These are phyloP conservation scores for Sclerotinia glacialis DNA, from an alignment of 2,329 filamentous ascomycete genomes.

Conservation along the genomic window DNA sequence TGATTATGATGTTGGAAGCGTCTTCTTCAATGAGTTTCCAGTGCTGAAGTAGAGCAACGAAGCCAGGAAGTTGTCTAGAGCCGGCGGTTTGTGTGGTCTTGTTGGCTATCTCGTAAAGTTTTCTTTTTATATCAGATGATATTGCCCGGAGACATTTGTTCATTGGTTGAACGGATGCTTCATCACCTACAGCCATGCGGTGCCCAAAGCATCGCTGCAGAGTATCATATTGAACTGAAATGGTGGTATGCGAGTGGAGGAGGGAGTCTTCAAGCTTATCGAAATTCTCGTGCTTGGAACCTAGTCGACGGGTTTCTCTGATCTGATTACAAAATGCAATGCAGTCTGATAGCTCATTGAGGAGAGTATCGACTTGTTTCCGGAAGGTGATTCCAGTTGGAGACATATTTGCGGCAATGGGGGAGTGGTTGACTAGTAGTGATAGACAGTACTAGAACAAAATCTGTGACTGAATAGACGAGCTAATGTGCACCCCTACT, in stretches of 20 bases:
- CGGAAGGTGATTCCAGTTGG: constrained; percentile 6
- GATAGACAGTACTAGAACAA: constrained; percentile 2
- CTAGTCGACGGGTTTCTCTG: constrained; percentile 16
- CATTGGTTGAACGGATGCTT: not conserved
- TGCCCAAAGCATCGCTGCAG: constrained; percentile 11
- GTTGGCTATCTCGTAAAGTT: constrained; percentile 7
- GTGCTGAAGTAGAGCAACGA: constrained; percentile 3
- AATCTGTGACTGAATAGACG: not conserved
- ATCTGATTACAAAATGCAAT: constrained; percentile 12
- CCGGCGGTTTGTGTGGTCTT: not conserved
- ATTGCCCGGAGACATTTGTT: constrained; percentile 14
- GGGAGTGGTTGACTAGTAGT: not conserved
- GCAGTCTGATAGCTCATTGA: constrained; percentile 14
- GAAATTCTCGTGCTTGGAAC: constrained; percentile 14
- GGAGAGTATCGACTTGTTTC: constrained; percentile 11
- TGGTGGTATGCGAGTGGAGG: not conserved
- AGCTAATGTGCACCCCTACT: constrained; percentile 1
- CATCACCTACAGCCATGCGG: constrained; percentile 11
- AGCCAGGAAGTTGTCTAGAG: constrained; percentile 7
- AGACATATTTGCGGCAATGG: constrained; percentile 1
- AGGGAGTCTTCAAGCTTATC: constrained; percentile 8
- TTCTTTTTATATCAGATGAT: constrained; percentile 12
- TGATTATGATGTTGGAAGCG: constrained; percentile 8
- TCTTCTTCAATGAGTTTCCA: constrained; percentile 16
- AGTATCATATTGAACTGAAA: constrained; percentile 12